Base-by-base conservation (phyloP, 345 rosid species). In the Aquilaria sinensis region DNA sequence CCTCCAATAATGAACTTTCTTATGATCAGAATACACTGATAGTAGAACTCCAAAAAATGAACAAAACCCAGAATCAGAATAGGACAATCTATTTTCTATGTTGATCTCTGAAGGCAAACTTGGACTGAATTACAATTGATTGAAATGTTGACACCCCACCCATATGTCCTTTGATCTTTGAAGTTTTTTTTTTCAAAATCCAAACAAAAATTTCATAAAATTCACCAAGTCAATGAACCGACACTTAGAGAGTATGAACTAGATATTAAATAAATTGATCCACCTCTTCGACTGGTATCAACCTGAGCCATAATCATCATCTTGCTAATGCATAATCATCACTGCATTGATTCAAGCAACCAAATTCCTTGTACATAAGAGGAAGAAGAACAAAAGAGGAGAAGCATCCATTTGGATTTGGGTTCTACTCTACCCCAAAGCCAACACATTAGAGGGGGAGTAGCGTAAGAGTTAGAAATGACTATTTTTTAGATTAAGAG, bases 221-320 rank as follows among this genome's bases (percentile, higher is more conserved):
- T 23, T 23, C 23, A 23, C 23, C 23, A 23, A 23, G 23, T 23
- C 23, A 1, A 23, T 23, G 23, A 12, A 12, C 23, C 2, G 56
- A 65, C 57, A 56, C 68, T 65, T 61, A 16, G 68, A 56, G 68
- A 57, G 56, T 65, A 65, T 61, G 68, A 65, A 65, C 69, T 62
- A 55, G 55, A 56, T 23, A 23, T 23, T 23, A 32, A 15, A 31
- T 14, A 1, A 9, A 9, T 46, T 47, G 13, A 56, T 16, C 57
- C 69, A 65, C 50, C 49, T 65, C 37, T 61, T 46, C 41, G 15
- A 47, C 2, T 34, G 29, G 56, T 34, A 33, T n/a, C 53, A 64
- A 56, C 16, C 69, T 15, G 33, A 12, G 15, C 54, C 12, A 7
- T 62, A 65, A 65, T 65, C 69, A 29, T 16, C 49, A 23, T 23